Conservation (phyloP, 208 protist species). For the Phytomonas serpens region DNA sequence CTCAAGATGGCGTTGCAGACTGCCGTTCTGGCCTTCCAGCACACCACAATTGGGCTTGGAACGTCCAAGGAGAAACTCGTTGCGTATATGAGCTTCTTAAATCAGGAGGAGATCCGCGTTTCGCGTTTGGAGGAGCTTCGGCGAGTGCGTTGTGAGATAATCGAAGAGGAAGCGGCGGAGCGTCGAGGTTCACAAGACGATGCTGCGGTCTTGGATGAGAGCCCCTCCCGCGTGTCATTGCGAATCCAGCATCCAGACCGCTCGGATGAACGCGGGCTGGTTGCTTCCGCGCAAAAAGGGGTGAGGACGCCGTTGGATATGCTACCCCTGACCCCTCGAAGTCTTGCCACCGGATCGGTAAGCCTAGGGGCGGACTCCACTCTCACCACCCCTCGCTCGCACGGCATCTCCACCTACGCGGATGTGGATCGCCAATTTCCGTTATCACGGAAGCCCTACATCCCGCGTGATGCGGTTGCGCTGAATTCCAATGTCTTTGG, state of each 20-base stretch:
- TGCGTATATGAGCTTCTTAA: conserved; percentile 29
- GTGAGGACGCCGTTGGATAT: background rate
- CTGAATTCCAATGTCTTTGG: conserved; percentile 41
- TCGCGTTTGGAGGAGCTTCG: conserved; percentile 21
- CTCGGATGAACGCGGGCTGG: background rate
- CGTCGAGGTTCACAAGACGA: background rate
- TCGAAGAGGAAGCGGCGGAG: conserved; percentile 13
- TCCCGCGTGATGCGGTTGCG: conserved; percentile 31
- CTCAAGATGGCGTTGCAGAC: conserved; percentile 20
- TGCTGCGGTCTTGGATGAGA: background rate
- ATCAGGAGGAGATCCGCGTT: conserved; percentile 33
- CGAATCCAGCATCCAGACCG: background rate
- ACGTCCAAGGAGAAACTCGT: conserved; percentile 56
- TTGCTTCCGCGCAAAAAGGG: background rate
- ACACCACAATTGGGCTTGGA: conserved; percentile 31
- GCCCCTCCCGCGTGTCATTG: background rate
- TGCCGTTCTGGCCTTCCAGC: conserved; percentile 40
- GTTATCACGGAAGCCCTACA: conserved; percentile 21
- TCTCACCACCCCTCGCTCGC: background rate
- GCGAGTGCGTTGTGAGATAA: conserved; percentile 25
- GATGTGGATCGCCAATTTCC: conserved; percentile 10
- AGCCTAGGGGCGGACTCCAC: background rate
- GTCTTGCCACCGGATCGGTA: background rate
- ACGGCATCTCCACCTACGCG: background rate
- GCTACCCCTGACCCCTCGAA: background rate